phyloP scores from a whole-genome alignment of 2,329 filamentous ascomycete genomes.

The Colletotrichum neosansevieriae region DNA sequence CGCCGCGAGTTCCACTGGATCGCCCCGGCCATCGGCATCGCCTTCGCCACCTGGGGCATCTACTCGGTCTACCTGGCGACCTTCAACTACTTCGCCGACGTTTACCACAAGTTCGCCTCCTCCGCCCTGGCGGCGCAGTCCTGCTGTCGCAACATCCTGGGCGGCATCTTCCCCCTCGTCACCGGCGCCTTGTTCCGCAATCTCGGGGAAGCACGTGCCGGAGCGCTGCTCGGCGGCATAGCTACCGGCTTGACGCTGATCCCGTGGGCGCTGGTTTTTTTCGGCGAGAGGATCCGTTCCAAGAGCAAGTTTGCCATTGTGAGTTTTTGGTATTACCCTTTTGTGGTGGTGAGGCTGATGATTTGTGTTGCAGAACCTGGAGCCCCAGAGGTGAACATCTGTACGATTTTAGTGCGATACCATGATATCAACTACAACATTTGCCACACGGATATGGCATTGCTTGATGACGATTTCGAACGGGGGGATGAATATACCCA shows the following conservation, averaged over 20 bases:
- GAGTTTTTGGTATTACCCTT: constrained; percentile 3
- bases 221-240: constrained; percentile 81
- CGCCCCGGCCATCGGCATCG: constrained; percentile 76
- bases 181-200: constrained; percentile 79
- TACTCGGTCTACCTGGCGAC: constrained; percentile 88
- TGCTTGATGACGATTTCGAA: not conserved
- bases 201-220: constrained; percentile 78
- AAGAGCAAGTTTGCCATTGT: constrained; percentile 79
- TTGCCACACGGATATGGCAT: not conserved
- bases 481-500: not conserved
- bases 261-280: constrained; percentile 89
- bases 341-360: not conserved
- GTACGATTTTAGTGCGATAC: not conserved
- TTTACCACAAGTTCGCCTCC: constrained; percentile 86
- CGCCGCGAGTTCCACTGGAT: constrained; percentile 76
- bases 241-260: constrained; percentile 77
- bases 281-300: constrained; percentile 79
- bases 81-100: constrained; percentile 93
- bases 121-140: constrained; percentile 89
- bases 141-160: constrained; percentile 87
- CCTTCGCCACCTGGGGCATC: constrained; percentile 85
- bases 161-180: constrained; percentile 83
- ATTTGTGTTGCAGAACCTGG: not conserved
- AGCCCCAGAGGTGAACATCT: not conserved
- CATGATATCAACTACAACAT: not conserved